phyloP scores from a whole-genome alignment of 768 basidiomycete species.

The Sporobolomyces phaffii region DNA sequence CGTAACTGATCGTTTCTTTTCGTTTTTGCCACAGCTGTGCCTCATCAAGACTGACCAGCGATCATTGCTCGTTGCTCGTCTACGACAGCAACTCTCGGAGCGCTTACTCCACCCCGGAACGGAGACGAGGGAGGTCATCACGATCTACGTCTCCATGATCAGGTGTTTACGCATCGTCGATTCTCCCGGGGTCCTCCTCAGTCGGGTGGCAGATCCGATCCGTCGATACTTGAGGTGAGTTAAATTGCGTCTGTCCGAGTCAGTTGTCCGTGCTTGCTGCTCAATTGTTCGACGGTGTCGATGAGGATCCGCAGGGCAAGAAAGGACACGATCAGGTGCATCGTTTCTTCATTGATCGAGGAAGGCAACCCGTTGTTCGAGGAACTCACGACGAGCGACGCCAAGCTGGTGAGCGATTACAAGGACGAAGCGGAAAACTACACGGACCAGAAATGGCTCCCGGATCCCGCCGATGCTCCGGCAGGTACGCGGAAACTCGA shows the following conservation, averaged over 20 bases:
- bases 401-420: conserved; percentile 57
- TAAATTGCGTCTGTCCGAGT: conserved; percentile 28
- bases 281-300: neutral
- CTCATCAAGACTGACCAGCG: conserved; percentile 46
- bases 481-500: conserved; percentile 62
- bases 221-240: conserved; percentile 83
- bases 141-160: conserved; percentile 87
- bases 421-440: conserved; percentile 71
- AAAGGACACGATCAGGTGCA: conserved; percentile 86
- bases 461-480: conserved; percentile 93
- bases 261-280: neutral
- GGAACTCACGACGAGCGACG: conserved; percentile 39
- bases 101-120: conserved; percentile 92
- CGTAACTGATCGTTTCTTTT: neutral
- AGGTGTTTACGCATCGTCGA: conserved; percentile 83
- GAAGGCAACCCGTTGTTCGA: conserved; percentile 77
- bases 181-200: conserved; percentile 83
- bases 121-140: conserved; percentile 81
- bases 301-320: conserved; percentile 65
- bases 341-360: conserved; percentile 83
- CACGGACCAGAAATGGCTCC: conserved; percentile 85
- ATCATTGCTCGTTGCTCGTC: conserved; percentile 20
- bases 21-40: conserved; percentile 43
- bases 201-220: conserved; percentile 89
- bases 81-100: conserved; percentile 46